Conservation (phyloP, 257 asterid species). For the Plantago elongata region DNA sequence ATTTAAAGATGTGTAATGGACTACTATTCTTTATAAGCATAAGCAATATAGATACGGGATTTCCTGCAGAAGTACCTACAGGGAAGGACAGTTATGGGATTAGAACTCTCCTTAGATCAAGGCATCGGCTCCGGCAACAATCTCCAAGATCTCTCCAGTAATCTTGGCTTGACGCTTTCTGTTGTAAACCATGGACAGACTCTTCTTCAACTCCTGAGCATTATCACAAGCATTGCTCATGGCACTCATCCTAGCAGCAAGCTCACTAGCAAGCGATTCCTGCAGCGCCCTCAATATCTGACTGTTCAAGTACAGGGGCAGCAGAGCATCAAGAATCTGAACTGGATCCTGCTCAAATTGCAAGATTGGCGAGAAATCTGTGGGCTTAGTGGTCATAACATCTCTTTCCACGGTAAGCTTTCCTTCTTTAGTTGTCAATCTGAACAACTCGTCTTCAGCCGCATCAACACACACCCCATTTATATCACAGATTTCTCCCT, state of each 20-base stretch:
- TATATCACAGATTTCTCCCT: constrained; percentile 82
- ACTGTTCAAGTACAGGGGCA: constrained; percentile 87
- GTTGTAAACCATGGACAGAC: constrained; percentile 52
- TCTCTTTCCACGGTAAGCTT: constrained; percentile 84
- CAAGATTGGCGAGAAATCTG: constrained; percentile 72
- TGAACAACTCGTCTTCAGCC: constrained; percentile 79
- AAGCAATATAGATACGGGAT: constrained; percentile 15
- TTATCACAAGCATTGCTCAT: constrained; percentile 85
- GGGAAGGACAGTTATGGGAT: constrained; percentile 22
- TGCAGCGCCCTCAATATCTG: constrained; percentile 80
- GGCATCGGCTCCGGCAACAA: constrained; percentile 81
- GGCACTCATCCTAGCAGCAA: constrained; percentile 90
- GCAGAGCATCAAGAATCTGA: constrained; percentile 77
- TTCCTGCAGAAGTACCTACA: constrained; percentile 26
- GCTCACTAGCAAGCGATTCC: constrained; percentile 85
- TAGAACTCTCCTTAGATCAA: constrained; percentile 24
- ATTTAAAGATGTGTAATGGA: constrained; percentile 27
- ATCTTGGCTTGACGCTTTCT: constrained; percentile 88
- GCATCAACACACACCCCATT: constrained; percentile 86
- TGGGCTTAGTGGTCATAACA: constrained; percentile 46
- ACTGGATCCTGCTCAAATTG: constrained; percentile 93
- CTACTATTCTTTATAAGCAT: constrained; percentile 29
- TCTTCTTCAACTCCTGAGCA: constrained; percentile 64
- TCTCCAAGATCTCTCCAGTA: constrained; percentile 94
- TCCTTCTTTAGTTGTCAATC: constrained; percentile 82